Evolutionary conservation across 73 alveolate species (phyloP).

Genomic region (Paramecium tetraurelia): DNA sequence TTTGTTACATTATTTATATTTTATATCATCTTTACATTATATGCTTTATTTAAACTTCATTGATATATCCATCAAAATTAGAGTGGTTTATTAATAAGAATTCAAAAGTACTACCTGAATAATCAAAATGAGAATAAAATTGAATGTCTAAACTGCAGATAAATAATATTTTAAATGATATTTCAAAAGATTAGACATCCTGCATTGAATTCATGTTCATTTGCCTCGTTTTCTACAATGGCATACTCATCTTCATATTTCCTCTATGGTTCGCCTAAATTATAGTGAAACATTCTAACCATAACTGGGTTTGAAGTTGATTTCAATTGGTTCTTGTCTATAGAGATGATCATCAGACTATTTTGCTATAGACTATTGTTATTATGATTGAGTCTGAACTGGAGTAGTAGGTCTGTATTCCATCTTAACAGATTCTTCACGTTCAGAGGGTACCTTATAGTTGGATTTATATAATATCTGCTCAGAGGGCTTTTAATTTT

Average conservation of each 20-base stretch:
- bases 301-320: background rate
- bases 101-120: background rate
- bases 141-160: background rate
- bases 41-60: background rate
- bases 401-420: background rate
- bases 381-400: background rate
- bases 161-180: background rate
- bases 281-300: background rate
- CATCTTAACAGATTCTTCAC: background rate
- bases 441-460: background rate
- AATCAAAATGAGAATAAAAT: background rate
- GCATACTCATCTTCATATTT: background rate
- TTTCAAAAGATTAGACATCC: conserved; percentile 18
- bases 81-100: background rate
- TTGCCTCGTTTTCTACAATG: background rate
- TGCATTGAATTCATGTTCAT: conserved; percentile 5
- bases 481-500: background rate
- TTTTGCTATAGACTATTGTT: background rate
- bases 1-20: background rate
- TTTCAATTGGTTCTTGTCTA: background rate
- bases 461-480: background rate
- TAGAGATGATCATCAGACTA: background rate
- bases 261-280: background rate
- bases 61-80: background rate
- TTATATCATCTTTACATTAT: background rate